Percentiles rank a stretch among this genome's conserved stretches.
These are phyloP conservation scores for Tardiomyces digboiensis DNA, from an alignment of 1,139 yeast genomes.

Conservation along the genomic window DNA sequence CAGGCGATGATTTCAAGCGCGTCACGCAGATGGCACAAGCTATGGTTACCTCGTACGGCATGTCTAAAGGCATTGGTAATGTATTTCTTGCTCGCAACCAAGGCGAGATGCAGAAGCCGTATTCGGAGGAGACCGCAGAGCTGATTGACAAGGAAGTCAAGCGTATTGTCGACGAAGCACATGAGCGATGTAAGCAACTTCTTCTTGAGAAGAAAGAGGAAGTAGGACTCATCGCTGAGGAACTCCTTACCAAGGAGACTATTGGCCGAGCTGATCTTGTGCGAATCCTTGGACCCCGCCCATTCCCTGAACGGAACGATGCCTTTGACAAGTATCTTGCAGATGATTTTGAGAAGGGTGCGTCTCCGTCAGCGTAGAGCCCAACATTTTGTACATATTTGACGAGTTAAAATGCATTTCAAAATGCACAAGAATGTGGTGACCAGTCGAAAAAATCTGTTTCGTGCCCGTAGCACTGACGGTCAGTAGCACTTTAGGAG, in stretches of 20 bases:
- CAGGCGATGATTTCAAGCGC: conserved; percentile 91
- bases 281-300: conserved; percentile 77
- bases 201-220: conserved; percentile 57
- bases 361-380: background rate
- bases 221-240: conserved; percentile 81
- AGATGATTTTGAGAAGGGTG: conserved; percentile 5
- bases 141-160: conserved; percentile 78
- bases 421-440: too few relatives aligned
- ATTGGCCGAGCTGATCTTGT: conserved; percentile 88
- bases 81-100: conserved; percentile 65
- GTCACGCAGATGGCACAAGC: conserved; percentile 87
- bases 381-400: too few relatives aligned
- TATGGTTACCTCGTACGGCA: conserved; percentile 88
- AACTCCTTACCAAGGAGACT: conserved; percentile 73
- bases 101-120: conserved; percentile 64
- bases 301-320: conserved; percentile 78
- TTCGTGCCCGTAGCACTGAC: too few relatives aligned
- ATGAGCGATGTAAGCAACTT: conserved; percentile 54
- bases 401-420: too few relatives aligned
- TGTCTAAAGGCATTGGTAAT: conserved; percentile 82
- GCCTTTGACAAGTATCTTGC: conserved; percentile 78
- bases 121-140: conserved; percentile 77
- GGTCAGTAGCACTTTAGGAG: too few relatives aligned
- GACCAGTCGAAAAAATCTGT: too few relatives aligned
- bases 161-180: conserved; percentile 70